Conservation (phyloP, 352 stramenopile genomes). For the Aphanomyces astaci region DNA sequence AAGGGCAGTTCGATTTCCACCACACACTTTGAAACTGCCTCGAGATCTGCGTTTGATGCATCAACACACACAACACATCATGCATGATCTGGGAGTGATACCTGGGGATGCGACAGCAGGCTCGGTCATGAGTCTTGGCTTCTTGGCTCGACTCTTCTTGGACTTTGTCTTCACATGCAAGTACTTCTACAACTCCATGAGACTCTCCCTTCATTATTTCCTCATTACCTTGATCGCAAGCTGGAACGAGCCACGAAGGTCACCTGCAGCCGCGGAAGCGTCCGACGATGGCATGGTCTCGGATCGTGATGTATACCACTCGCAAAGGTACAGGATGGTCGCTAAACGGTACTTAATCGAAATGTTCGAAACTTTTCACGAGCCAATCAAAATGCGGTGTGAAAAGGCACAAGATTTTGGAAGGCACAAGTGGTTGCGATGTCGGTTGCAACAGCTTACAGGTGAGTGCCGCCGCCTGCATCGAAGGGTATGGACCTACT, state of each 20-base stretch:
- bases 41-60: not conserved
- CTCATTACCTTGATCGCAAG: not conserved
- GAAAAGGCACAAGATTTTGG: not conserved
- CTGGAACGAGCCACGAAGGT: not conserved
- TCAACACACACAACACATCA: not conserved
- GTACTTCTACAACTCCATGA: constrained; percentile 12
- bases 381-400: not conserved
- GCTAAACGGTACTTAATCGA: not conserved
- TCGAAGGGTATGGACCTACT: not conserved
- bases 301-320: too few species aligned
- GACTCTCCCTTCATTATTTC: not conserved
- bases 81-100: not conserved
- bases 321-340: too few species aligned
- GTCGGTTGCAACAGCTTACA: not conserved
- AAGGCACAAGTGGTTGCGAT: not conserved
- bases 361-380: not conserved
- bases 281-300: not conserved
- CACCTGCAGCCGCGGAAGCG: not conserved
- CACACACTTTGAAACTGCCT: not conserved
- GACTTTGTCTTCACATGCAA: constrained; percentile 12
- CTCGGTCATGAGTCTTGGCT: not conserved
- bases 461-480: not conserved
- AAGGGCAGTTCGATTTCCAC: not conserved
- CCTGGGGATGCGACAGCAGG: not conserved
- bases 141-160: constrained; percentile 13